Percentiles rank a stretch among this genome's conserved stretches.
These are phyloP conservation scores for Myriosclerotinia duriaeana DNA, from an alignment of 2,329 filamentous ascomycete species.

Conservation along the genomic window DNA sequence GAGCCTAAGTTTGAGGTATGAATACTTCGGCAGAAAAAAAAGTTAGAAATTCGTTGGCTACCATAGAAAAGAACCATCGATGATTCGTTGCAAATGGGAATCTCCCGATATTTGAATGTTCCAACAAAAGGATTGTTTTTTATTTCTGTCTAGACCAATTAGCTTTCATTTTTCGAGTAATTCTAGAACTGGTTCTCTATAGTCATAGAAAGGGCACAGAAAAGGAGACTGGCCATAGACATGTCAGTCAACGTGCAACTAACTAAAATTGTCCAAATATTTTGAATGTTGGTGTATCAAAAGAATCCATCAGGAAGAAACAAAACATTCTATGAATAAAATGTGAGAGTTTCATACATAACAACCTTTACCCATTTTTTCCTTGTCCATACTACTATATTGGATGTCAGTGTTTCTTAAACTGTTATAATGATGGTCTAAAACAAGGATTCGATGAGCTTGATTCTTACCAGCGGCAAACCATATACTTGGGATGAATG, in stretches of 20 bases:
- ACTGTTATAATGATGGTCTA: neutral
- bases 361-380: neutral
- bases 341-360: slow-evolving; percentile 3
- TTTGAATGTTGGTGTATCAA: neutral
- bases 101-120: neutral
- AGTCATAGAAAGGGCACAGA: neutral
- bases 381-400: neutral
- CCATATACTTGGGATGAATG: slow-evolving; percentile 1
- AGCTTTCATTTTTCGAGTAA: neutral
- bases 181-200: neutral
- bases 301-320: neutral
- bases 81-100: neutral
- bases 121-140: slow-evolving; percentile 2
- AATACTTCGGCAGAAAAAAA: neutral
- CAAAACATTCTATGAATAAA: neutral
- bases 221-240: neutral
- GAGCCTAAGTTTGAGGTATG: neutral
- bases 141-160: neutral
- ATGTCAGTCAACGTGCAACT: neutral
- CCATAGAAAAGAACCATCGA: neutral
- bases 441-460: neutral
- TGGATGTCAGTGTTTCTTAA: slow-evolving; percentile 1
- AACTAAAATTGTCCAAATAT: neutral
- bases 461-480: slow-evolving; percentile 2
- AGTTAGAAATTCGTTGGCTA: neutral